Conservation (phyloP, 2,329 filamentous ascomycete genomes). For the Herpomyces periplanetae region DNA sequence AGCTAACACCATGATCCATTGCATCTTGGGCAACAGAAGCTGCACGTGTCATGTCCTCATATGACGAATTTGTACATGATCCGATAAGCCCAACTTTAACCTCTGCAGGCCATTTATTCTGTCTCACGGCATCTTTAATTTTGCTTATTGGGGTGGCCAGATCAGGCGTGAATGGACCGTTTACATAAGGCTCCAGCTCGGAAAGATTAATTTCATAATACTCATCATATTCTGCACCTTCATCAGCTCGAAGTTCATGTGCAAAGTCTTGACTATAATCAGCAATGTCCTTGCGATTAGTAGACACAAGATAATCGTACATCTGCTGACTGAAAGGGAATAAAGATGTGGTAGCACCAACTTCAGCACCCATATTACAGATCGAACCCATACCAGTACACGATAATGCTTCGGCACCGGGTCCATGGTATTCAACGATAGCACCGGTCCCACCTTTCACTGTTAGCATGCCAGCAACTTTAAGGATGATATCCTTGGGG, state of each 20-base stretch:
- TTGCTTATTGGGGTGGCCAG: constrained; percentile 88
- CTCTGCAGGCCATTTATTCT: constrained; percentile 81
- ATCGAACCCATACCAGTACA: constrained; percentile 66
- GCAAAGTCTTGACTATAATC: constrained; percentile 58
- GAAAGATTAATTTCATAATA: constrained; percentile 80
- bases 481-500: constrained; percentile 86
- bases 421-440: constrained; percentile 36
- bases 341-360: constrained; percentile 54
- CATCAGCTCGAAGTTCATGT: constrained; percentile 45
- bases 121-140: constrained; percentile 72
- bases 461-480: constrained; percentile 80
- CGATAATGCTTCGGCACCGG: constrained; percentile 30
- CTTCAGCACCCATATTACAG: constrained; percentile 20
- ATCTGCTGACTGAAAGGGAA: constrained; percentile 96
- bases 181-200: constrained; percentile 86
- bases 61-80: constrained; percentile 77
- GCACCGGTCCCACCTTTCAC: constrained; percentile 91
- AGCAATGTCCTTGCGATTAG: constrained; percentile 60
- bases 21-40: constrained; percentile 72
- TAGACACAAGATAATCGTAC: constrained; percentile 75
- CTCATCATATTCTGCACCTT: constrained; percentile 79
- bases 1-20: constrained; percentile 61
- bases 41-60: constrained; percentile 68
- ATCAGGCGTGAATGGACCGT: constrained; percentile 94
- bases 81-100: constrained; percentile 89